Evolutionary conservation across 2,329 filamentous ascomycete species (phyloP), one percentile per base, ranked within the genome.

Genomic region (Cryphonectria japonica): DNA sequence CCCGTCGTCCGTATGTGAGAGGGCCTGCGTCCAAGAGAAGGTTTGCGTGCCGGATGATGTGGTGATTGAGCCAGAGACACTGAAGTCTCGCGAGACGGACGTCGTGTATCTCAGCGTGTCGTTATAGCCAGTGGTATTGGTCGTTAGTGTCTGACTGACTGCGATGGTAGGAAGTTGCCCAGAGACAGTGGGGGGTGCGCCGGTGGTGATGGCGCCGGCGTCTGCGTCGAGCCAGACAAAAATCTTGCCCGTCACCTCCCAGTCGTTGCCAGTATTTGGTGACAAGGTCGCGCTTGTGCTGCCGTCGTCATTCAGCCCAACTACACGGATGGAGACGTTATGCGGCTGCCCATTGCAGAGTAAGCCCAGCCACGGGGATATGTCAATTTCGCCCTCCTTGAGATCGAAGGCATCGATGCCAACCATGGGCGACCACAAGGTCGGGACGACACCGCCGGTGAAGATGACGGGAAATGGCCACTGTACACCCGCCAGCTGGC

Each of bases 401-500:
- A 97, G 83, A 77, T 96, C 93, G 78, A 94, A 96, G 0, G 92
- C 89, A 76, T 96, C 90, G 34, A 93, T 88, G 1, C 93, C 93
- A 3, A 93, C 93, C 68, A 95, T 86, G 0, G 93, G 93, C 5
- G 92, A 85, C 87, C 94, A 94, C 59, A 96, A 85, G 0, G 89
- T 88, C 3, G 93, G 93, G 1, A 91, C 90, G 5, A 96, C 85
- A 0, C 93, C 93, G 2, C 93, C 93, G 0, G 93, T 95, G 75
- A 95, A 95, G 64, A 97, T 91, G 26, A 93, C 86, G 0, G 93
- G 93, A 75, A 93, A 95, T 0, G 93, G 93, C 92, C 92, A 96
- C 43, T 89, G 87, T 1, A 94, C 89, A 1, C 93, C 93, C 2
- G 92, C 92, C 29, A 95, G 79, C 22, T 86, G 81, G 0, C 87